phyloP scores from a whole-genome alignment of 441 rosid genomes.

The Breynia disticha region DNA sequence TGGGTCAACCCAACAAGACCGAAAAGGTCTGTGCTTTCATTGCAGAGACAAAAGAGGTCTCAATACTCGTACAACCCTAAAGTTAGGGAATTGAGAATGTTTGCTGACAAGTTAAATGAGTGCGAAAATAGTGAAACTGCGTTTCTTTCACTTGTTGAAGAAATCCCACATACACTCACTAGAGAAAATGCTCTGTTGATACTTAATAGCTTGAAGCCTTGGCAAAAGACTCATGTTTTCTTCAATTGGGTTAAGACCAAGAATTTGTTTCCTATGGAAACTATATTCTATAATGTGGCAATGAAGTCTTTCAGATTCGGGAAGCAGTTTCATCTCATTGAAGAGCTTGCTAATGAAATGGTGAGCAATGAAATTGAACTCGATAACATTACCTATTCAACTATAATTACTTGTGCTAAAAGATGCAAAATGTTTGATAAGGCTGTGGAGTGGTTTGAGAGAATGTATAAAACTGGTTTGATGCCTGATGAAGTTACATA shows the following conservation, averaged over 20 bases:
- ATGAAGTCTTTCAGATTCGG: constrained; percentile 90
- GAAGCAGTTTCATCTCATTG: constrained; percentile 73
- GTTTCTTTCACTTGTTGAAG: constrained; percentile 37
- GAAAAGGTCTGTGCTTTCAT: constrained; percentile 74
- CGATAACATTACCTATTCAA: constrained; percentile 91
- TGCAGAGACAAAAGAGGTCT: constrained; percentile 68
- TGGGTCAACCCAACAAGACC: constrained; percentile 89
- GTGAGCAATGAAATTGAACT: constrained; percentile 59
- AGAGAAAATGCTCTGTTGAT: constrained; percentile 63
- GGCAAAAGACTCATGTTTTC: constrained; percentile 64
- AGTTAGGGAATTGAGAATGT: constrained; percentile 49
- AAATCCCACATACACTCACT: constrained; percentile 45
- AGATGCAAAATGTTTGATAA: constrained; percentile 60
- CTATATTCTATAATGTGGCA: constrained; percentile 63
- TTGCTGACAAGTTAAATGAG: constrained; percentile 58
- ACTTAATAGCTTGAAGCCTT: constrained; percentile 53
- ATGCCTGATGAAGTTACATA: constrained; percentile 97
- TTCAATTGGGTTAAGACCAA: constrained; percentile 61
- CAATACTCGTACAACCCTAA: constrained; percentile 58
- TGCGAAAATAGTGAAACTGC: constrained; percentile 36
- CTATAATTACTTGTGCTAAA: constrained; percentile 84
- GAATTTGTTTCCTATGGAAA: constrained; percentile 68
- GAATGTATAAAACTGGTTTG: constrained; percentile 80
- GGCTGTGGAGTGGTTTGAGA: constrained; percentile 91
- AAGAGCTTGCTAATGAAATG: constrained; percentile 80